Conservation (phyloP, 1,139 yeast genomes). For the Saccharomyces hybrid region DNA sequence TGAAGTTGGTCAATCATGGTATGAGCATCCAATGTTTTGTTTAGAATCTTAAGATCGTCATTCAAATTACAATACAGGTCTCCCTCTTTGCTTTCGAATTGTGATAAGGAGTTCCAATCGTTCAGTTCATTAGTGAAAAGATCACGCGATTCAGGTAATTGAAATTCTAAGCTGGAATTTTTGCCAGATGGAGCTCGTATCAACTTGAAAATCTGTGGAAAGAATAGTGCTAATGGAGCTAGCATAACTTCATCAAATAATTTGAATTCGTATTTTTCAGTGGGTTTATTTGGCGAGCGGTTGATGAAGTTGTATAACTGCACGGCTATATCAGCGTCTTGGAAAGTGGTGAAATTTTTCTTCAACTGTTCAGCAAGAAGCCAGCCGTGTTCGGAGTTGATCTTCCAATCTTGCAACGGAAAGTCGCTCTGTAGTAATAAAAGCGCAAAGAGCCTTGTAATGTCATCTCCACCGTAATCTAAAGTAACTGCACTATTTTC, state of each 20-base stretch:
- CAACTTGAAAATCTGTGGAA: conserved; percentile 60
- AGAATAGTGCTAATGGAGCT: conserved; percentile 83
- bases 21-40: conserved; percentile 25
- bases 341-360: conserved; percentile 65
- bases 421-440: conserved; percentile 61
- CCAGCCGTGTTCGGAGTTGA: conserved; percentile 62
- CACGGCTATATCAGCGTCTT: conserved; percentile 86
- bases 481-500: conserved; percentile 69
- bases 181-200: conserved; percentile 13
- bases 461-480: conserved; percentile 82
- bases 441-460: conserved; percentile 64
- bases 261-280: conserved; percentile 77
- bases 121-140: conserved; percentile 56
- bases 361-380: conserved; percentile 65
- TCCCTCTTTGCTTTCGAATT: conserved; percentile 35
- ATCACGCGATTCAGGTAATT: conserved; percentile 46
- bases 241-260: conserved; percentile 91
- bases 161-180: conserved; percentile 14
- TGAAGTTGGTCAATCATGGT: conserved; percentile 20
- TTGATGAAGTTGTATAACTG: conserved; percentile 71
- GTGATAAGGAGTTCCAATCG: conserved; percentile 54
- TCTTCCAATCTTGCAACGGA: conserved; percentile 67
- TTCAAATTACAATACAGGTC: conserved; percentile 26
- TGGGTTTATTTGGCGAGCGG: conserved; percentile 48
- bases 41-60: conserved; percentile 28